These are phyloP conservation scores for Lyophyllum atratum DNA, from an alignment of 768 basidiomycete genomes.

Conservation along the genomic window DNA sequence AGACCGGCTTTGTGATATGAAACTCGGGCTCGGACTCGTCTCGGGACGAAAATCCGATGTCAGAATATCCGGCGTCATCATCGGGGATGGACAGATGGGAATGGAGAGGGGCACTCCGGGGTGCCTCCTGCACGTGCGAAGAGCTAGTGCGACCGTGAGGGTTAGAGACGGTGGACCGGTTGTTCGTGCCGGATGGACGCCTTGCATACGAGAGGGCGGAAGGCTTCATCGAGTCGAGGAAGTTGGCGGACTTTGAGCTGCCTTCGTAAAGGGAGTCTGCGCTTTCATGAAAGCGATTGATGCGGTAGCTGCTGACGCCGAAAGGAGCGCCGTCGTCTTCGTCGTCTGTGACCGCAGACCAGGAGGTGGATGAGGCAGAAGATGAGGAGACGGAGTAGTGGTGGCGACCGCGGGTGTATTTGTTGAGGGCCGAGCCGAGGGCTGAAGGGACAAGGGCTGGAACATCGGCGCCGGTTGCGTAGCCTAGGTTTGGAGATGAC, in stretches of 20 bases:
- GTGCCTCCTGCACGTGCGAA: conserved; percentile 37
- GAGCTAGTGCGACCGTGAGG: conserved; percentile 57
- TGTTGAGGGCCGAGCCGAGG: conserved; percentile 56
- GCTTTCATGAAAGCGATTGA: conserved; percentile 35
- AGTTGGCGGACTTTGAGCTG: conserved; percentile 43
- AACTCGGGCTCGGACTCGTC: conserved; percentile 37
- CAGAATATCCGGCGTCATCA: conserved; percentile 47
- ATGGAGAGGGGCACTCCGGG: conserved; percentile 43
- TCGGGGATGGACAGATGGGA: conserved; percentile 42
- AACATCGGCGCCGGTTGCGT: conserved; percentile 57
- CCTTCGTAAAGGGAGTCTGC: conserved; percentile 40
- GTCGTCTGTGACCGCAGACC: conserved; percentile 66
- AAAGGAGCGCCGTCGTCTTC: conserved; percentile 55
- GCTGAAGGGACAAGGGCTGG: conserved; percentile 68
- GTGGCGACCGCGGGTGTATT: conserved; percentile 42
- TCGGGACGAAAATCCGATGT: conserved; percentile 39
- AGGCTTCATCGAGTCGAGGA: conserved; percentile 34
- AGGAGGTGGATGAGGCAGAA: conserved; percentile 64
- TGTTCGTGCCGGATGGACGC: conserved; percentile 71
- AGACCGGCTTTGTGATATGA: conserved; percentile 26
- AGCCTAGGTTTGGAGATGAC: conserved; percentile 64
- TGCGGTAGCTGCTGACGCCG: conserved; percentile 33
- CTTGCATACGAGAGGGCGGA: conserved; percentile 66
- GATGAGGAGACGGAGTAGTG: conserved; percentile 63
- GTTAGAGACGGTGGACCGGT: conserved; percentile 58